Percentiles rank a stretch among this genome's conserved stretches.
These are phyloP conservation scores for Dactylellina parvicollis DNA, from an alignment of 2,329 filamentous ascomycete genomes.

Conservation along the genomic window DNA sequence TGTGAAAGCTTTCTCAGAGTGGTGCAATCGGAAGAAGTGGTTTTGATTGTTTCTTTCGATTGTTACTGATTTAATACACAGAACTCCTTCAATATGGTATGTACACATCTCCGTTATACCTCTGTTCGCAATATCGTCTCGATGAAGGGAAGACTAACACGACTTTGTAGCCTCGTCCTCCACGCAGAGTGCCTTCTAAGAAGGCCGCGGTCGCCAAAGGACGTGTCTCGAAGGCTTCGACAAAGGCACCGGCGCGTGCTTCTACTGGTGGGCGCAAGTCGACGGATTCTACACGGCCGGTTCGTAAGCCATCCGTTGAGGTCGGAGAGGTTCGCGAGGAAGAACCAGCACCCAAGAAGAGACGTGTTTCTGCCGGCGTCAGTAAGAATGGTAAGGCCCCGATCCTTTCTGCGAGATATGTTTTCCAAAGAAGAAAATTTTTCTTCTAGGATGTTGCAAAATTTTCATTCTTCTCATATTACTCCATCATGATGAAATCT, in stretches of 20 bases:
- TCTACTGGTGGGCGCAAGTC: slow-evolving; percentile 33
- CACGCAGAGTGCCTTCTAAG: slow-evolving; percentile 50
- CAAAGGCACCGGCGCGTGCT: slow-evolving; percentile 14
- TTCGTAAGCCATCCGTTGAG: slow-evolving; percentile 22
- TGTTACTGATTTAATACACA: slow-evolving; percentile 9
- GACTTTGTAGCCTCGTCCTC: slow-evolving; percentile 39
- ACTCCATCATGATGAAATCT: slow-evolving; percentile 54
- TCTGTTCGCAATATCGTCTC: not conserved
- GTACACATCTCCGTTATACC: not conserved
- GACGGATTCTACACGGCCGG: slow-evolving; percentile 34
- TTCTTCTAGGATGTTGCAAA: not conserved
- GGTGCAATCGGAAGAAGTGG: slow-evolving; percentile 25
- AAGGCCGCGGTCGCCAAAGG: slow-evolving; percentile 38
- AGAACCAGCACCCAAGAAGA: slow-evolving; percentile 2
- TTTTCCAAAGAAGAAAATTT: slow-evolving; percentile 5
- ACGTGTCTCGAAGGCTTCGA: slow-evolving; percentile 36
- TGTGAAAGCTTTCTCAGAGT: slow-evolving; percentile 26
- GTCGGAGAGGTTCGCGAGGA: slow-evolving; percentile 1
- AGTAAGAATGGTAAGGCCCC: slow-evolving; percentile 27
- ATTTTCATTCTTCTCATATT: no score
- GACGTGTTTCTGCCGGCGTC: slow-evolving; percentile 24
- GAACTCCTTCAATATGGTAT: slow-evolving; percentile 37
- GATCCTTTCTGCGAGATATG: not conserved
- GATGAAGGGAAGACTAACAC: not conserved
- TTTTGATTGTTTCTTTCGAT: slow-evolving; percentile 43